Conservation (phyloP, 441 rosid genomes). For the Populus hybrid region DNA sequence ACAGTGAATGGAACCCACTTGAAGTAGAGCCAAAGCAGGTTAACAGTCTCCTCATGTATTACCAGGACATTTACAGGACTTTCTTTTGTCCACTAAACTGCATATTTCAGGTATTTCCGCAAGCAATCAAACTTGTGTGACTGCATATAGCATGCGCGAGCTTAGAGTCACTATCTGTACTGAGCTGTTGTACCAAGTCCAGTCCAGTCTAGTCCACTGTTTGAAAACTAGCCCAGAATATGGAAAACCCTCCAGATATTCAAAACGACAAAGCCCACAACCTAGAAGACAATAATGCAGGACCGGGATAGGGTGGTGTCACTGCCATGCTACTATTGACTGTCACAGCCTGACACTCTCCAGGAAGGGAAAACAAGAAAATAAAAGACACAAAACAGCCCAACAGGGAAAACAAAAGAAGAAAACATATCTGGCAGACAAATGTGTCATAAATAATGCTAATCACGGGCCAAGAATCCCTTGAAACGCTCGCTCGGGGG, state of each 20-base stretch:
- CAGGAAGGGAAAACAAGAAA: not conserved
- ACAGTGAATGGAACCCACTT: not conserved
- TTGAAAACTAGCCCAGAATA: slow-evolving; percentile 18
- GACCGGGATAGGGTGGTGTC: slow-evolving; percentile 18
- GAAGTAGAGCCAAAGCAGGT: slow-evolving; percentile 10
- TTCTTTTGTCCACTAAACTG: not conserved
- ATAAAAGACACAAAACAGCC: slow-evolving; percentile 14
- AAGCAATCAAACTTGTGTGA: slow-evolving; percentile 17
- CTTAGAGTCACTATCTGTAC: slow-evolving; percentile 3
- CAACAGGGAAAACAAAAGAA: slow-evolving; percentile 3
- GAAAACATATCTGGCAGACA: slow-evolving; percentile 19
- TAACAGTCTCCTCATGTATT: not conserved
- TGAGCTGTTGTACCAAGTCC: not conserved
- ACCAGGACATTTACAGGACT: slow-evolving; percentile 13
- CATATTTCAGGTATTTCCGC: slow-evolving; percentile 6
- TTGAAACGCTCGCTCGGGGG: slow-evolving; percentile 37
- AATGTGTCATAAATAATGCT: slow-evolving; percentile 29
- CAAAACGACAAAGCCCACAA: slow-evolving; percentile 21
- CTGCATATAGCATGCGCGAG: slow-evolving; percentile 20
- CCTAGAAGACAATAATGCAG: slow-evolving; percentile 19
- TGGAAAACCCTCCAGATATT: not conserved
- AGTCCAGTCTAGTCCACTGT: not conserved
- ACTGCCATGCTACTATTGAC: slow-evolving; percentile 29
- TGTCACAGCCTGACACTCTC: slow-evolving; percentile 29
- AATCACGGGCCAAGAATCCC: slow-evolving; percentile 65